Conservation (phyloP, 1,284 basidiomycete genomes). For the Fomitopsis pinicola region DNA sequence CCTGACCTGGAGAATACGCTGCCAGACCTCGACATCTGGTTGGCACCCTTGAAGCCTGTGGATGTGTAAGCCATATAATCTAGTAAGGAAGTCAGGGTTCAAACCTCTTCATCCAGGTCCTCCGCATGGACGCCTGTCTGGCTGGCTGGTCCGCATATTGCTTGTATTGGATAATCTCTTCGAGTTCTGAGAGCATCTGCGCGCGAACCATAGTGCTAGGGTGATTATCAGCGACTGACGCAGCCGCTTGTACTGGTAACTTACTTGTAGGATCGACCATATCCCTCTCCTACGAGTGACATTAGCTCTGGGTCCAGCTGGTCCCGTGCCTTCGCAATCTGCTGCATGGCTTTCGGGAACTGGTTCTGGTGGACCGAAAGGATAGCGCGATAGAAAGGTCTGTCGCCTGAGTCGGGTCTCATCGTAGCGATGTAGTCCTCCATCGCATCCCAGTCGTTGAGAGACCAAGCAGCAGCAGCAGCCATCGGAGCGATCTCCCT, state of each 20-base stretch:
- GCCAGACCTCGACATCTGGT: slow-evolving; percentile 99
- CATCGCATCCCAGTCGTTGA: slow-evolving; percentile 98
- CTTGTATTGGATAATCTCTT: slow-evolving; percentile 98
- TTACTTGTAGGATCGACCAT: slow-evolving; percentile 94
- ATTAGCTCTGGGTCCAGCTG: slow-evolving; percentile 90
- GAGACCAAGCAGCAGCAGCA: slow-evolving; percentile 95
- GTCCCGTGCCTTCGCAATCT: slow-evolving; percentile 95
- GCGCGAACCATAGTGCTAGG: slow-evolving; percentile 91
- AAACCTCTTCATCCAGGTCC: slow-evolving; percentile 94
- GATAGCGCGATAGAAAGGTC: slow-evolving; percentile 96
- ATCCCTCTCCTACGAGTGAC: slow-evolving; percentile 92
- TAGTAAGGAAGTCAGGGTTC: slow-evolving; percentile 9
- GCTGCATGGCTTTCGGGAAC: slow-evolving; percentile 84
- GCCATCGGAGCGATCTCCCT: slow-evolving; percentile 95
- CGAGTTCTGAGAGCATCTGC: slow-evolving; percentile 97
- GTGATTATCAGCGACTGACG: slow-evolving; percentile 8
- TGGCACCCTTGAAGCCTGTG: slow-evolving; percentile 90
- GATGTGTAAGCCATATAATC: slow-evolving; percentile 1
- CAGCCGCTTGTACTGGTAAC: slow-evolving; percentile 20
- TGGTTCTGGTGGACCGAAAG: slow-evolving; percentile 96
- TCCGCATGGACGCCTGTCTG: slow-evolving; percentile 80
- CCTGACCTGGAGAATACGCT: slow-evolving; percentile 94
- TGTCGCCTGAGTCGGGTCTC: slow-evolving; percentile 91
- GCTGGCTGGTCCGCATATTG: slow-evolving; percentile 92
- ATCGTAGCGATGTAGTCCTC: slow-evolving; percentile 96